phyloP scores from a whole-genome alignment of 768 basidiomycete genomes.

The Tricholoma sp. region DNA sequence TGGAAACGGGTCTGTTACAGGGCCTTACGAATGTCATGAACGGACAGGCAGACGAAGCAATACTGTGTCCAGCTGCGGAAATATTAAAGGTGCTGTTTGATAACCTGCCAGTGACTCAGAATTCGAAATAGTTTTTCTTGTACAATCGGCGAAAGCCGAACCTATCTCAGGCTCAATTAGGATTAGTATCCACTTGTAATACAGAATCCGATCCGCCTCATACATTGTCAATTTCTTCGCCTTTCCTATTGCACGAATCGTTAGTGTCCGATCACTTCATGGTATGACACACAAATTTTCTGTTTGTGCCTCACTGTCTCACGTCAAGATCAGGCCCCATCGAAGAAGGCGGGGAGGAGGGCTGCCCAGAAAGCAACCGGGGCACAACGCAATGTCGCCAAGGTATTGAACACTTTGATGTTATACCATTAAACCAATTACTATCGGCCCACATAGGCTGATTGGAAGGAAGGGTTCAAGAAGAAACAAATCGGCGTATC shows the following conservation, averaged over 20 bases:
- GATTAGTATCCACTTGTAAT: neutral
- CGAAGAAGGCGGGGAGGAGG: slow-evolving; percentile 91
- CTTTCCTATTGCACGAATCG: neutral
- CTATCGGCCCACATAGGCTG: slow-evolving; percentile 57
- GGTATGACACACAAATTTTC: slow-evolving; percentile 3
- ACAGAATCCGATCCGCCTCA: too few species aligned
- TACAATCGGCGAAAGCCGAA: neutral
- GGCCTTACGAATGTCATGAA: slow-evolving; percentile 50
- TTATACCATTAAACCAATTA: slow-evolving; percentile 6
- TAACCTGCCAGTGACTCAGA: neutral
- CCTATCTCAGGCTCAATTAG: neutral
- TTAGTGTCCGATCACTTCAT: slow-evolving; percentile 5
- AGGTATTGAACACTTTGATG: slow-evolving; percentile 38
- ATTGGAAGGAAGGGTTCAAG: slow-evolving; percentile 99
- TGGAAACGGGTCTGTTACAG: slow-evolving; percentile 45
- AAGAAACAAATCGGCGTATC: slow-evolving; percentile 98
- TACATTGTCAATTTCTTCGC: neutral
- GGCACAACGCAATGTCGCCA: slow-evolving; percentile 63
- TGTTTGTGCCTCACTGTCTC: neutral
- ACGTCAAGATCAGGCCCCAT: slow-evolving; percentile 55
- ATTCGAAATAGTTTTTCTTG: neutral
- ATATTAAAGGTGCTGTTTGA: slow-evolving; percentile 34
- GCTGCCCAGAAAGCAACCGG: slow-evolving; percentile 51
- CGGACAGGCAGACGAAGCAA: slow-evolving; percentile 28
- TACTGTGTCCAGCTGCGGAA: slow-evolving; percentile 48